phyloP scores from a whole-genome alignment of 2,329 filamentous ascomycete species.

The Hypoxylon sp. region DNA sequence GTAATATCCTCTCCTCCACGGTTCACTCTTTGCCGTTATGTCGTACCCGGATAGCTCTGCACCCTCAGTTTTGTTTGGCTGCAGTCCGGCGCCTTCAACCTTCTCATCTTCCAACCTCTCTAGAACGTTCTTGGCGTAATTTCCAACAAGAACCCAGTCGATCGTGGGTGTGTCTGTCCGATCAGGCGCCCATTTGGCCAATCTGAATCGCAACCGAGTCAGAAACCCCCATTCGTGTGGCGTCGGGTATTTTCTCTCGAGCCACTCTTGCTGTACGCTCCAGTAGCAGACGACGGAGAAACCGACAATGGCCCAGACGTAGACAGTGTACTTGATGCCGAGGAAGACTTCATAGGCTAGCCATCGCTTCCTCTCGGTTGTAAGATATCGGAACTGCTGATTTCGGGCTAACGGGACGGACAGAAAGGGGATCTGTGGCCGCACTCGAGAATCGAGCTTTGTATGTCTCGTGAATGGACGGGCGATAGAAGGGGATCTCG shows the following conservation, averaged over 20 bases:
- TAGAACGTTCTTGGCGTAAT: conserved; percentile 70
- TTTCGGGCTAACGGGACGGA: conserved; percentile 58
- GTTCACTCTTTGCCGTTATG: conserved; percentile 79
- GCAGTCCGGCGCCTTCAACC: conserved; percentile 76
- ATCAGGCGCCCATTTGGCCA: conserved; percentile 71
- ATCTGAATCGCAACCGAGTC: conserved; percentile 76
- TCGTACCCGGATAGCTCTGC: conserved; percentile 68
- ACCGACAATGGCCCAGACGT: conserved; percentile 73
- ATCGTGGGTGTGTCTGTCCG: conserved; percentile 64
- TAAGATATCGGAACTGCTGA: conserved; percentile 76
- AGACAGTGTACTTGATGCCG: conserved; percentile 75
- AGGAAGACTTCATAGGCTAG: conserved; percentile 78
- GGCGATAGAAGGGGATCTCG: conserved; percentile 26
- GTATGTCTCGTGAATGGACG: conserved; percentile 71
- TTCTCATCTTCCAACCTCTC: conserved; percentile 75
- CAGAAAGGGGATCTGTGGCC: conserved; percentile 66
- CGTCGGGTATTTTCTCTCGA: conserved; percentile 82
- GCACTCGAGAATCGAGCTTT: conserved; percentile 55
- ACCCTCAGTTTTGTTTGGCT: conserved; percentile 65
- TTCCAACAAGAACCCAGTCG: conserved; percentile 78
- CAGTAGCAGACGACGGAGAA: conserved; percentile 72
- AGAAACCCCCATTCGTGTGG: conserved; percentile 84
- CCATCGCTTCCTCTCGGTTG: conserved; percentile 80
- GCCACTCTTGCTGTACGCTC: conserved; percentile 77
- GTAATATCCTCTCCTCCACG: conserved; percentile 89